A percentile compares a stretch with the other conserved stretches of the same genome.
Evolutionary conservation across 2,329 filamentous ascomycete species (phyloP).

Genomic region (Sporothrix mexicana): DNA sequence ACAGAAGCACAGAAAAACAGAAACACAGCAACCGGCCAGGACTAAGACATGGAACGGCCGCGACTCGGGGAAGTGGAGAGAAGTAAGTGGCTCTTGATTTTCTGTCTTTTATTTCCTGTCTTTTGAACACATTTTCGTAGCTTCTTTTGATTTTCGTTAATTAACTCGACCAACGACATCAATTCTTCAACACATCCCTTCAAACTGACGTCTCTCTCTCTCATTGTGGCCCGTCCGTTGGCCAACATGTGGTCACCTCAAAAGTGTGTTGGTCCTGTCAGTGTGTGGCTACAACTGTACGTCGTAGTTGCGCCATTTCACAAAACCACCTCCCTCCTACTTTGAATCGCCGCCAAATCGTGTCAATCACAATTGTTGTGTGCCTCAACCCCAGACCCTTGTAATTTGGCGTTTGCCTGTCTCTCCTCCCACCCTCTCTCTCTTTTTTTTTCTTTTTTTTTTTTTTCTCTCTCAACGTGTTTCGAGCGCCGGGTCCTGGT

Average conservation of each 20-base stretch:
- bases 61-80: not conserved
- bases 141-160: not conserved
- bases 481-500: constrained; percentile 33
- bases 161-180: not conserved
- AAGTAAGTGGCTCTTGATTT: not conserved
- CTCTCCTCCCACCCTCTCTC: not conserved
- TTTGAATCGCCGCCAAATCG: too few species aligned
- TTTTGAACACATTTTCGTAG: too few species aligned
- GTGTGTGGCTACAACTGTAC: not conserved
- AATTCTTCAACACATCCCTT: not conserved
- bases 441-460: not conserved
- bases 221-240: constrained; percentile 2
- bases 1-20: not conserved
- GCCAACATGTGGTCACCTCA: too few species aligned
- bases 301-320: not conserved
- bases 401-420: not conserved
- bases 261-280: not conserved
- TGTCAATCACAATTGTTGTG: not conserved
- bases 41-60: constrained; percentile 15
- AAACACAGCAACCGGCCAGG: not conserved
- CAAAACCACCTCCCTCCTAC: not conserved
- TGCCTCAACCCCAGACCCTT: constrained; percentile 16
- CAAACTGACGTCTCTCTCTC: constrained; percentile 1
- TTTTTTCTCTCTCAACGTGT: constrained; percentile 25
- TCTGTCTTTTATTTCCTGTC: not conserved